phyloP scores from a whole-genome alignment of 345 rosid genomes.

The Dimocarpus longan region DNA sequence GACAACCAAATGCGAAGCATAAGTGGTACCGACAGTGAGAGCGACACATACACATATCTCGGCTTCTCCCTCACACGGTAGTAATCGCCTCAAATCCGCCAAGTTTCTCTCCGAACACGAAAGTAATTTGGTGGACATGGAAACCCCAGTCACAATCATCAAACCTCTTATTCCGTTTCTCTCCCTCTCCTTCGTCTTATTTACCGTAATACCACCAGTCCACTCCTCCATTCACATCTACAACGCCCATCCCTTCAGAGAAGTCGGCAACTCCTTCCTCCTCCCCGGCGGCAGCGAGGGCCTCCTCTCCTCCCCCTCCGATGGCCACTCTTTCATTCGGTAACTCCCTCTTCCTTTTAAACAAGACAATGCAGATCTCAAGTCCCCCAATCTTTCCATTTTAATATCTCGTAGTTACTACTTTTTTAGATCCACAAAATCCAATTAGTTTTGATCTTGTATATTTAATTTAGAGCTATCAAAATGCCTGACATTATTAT shows the following conservation, averaged over 20 bases:
- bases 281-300: slow-evolving; percentile 99
- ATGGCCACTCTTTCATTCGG: slow-evolving; percentile 63
- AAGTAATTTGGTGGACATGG: not conserved
- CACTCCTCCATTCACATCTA: slow-evolving; percentile 76
- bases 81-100: too few relatives aligned
- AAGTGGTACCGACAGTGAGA: too few relatives aligned
- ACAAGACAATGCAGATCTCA: slow-evolving; percentile 6
- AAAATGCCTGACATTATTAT: not conserved
- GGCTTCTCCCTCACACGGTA: too few relatives aligned
- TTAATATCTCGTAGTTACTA: not conserved
- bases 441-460: too few relatives aligned
- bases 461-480: too few relatives aligned
- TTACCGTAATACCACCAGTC: slow-evolving; percentile 6
- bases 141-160: not conserved
- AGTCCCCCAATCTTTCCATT: not conserved
- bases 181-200: not conserved
- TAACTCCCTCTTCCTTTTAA: too few relatives aligned
- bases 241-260: slow-evolving; percentile 57
- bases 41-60: too few relatives aligned
- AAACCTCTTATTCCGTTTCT: not conserved
- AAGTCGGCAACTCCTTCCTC: slow-evolving; percentile 84
- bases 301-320: slow-evolving; percentile 45
- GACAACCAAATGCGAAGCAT: too few relatives aligned
- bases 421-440: not conserved
- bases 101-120: not conserved